These are phyloP conservation scores for Talaromyces adpressus DNA, from an alignment of 495 filamentous ascomycete species.

Conservation along the genomic window DNA sequence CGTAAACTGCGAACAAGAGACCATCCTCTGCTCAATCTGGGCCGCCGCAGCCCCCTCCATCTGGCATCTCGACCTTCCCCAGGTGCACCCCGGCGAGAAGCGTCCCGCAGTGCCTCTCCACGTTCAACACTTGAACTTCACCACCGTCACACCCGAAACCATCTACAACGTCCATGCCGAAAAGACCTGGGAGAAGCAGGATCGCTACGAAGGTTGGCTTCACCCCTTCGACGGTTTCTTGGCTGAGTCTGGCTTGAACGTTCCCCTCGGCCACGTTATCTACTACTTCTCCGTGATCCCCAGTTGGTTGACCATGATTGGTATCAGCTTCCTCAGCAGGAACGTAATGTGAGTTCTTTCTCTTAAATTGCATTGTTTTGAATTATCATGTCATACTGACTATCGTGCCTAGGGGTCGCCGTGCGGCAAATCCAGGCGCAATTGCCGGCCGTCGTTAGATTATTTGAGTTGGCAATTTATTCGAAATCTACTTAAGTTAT, in stretches of 20 bases:
- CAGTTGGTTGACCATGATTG: conserved; percentile 73
- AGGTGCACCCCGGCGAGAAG: conserved; percentile 40
- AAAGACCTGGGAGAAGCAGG: conserved; percentile 47
- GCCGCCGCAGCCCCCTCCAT: conserved; percentile 61
- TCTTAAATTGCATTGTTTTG: background rate
- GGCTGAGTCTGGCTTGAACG: conserved; percentile 54
- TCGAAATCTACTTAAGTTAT: conserved; percentile 11
- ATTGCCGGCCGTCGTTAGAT: conserved; percentile 7
- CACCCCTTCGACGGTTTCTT: conserved; percentile 76
- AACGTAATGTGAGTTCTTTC: conserved; percentile 70
- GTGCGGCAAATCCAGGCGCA: conserved; percentile 25
- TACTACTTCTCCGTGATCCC: conserved; percentile 50
- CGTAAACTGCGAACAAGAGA: conserved; percentile 72
- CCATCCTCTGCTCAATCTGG: conserved; percentile 79
- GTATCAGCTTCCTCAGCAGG: conserved; percentile 73
- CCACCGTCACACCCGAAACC: conserved; percentile 54
- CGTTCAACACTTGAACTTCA: conserved; percentile 56
- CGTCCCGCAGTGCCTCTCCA: conserved; percentile 41
- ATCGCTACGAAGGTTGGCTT: conserved; percentile 62
- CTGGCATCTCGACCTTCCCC: conserved; percentile 66
- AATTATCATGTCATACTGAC: conserved; percentile 14
- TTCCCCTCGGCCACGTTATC: conserved; percentile 65
- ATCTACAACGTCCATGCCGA: conserved; percentile 57
- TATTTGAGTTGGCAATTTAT: background rate
- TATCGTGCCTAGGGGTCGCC: conserved; percentile 27